Base-by-base conservation (phyloP, 495 filamentous ascomycete species). In the Aspergillus kassunensis region DNA sequence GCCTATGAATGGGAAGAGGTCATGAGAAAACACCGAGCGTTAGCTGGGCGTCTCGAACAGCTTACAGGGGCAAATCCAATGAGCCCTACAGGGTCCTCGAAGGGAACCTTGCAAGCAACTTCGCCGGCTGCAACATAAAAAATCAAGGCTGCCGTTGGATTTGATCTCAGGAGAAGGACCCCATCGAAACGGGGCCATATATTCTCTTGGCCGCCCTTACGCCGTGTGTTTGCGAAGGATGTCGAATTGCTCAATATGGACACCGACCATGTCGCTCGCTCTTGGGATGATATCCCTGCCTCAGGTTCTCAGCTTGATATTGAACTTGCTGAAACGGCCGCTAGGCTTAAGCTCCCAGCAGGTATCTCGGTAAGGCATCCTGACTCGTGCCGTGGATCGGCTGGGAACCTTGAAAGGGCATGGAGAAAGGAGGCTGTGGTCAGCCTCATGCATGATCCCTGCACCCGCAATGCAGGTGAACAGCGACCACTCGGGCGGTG, bases 31-130 rank as follows among this genome's bases (percentile, higher is more conserved):
- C 93, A 98, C 70, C 81, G 90, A 25, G 81, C 89, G 7, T 75
- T 97, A 64, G 90, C 91, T 25, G 88, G 90, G 23, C 80, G 89
- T 47, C 69, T 98, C 55, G 93, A 98, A 67, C 83, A 89, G 44
- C 81, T 97, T 49, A 84, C 84, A 13, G 57, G 57, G 16, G 53
- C 56, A 27, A 45, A 56, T 43, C 12, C 23, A 34, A 25, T 23
- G 36, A 35, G 39, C 41, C 23, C 60, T 31, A 24, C 55, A 20
- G 52, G 52, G 31, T 53, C 59, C n/a, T 46, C 55, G 12, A 60
- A 54, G 31, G 47, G 43, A 19, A 54, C 52, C 27, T 31, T 56
- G 49, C 61, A 55, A 34, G 45, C 35, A 20, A 35, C 58, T 13
- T 60, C 57, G 1, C 55, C 55, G 1, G 33, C 49, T 40, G 50